Evolutionary conservation across 495 filamentous ascomycete genomes (phyloP).

Genomic region (Neurospora discreta): DNA sequence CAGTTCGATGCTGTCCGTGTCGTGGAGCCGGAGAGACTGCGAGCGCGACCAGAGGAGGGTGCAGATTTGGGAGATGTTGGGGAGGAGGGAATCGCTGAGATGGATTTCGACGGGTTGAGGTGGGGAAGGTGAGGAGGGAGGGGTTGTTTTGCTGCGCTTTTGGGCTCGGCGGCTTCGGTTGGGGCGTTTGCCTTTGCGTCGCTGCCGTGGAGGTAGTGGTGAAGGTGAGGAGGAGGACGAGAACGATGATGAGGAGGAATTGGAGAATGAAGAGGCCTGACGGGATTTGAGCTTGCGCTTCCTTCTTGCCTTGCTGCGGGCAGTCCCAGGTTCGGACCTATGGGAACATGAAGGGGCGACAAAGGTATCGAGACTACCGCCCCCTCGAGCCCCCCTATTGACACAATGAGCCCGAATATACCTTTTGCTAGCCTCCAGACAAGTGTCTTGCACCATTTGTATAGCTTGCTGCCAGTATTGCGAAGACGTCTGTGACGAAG

Average conservation of each 20-base stretch:
- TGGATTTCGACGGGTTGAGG: neutral
- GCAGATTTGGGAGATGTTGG: constrained; percentile 20
- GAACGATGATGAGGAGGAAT: neutral
- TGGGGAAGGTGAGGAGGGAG: neutral
- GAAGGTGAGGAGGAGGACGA: neutral
- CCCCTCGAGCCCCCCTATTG: constrained; percentile 4
- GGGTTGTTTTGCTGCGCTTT: neutral
- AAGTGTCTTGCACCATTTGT: constrained; percentile 9
- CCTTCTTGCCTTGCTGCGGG: neutral
- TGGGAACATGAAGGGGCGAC: no score
- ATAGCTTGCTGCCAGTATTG: neutral
- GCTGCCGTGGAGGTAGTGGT: neutral
- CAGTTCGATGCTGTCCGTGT: constrained; percentile 10
- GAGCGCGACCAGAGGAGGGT: constrained; percentile 16
- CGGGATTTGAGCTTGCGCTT: neutral
- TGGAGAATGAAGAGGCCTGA: neutral
- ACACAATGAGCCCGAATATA: constrained; percentile 14
- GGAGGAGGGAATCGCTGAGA: constrained; percentile 7
- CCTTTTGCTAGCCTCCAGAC: constrained; percentile 14
- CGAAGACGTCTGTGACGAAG: neutral
- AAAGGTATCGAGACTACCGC: neutral
- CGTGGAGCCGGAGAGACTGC: constrained; percentile 8
- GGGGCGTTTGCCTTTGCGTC: neutral
- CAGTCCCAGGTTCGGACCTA: neutral
- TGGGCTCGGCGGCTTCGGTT: neutral